A percentile compares a stretch with the other conserved stretches of the same genome.
Evolutionary conservation across 306 rosid species (phyloP).

Genomic region (Echinosophora koreensis): DNA sequence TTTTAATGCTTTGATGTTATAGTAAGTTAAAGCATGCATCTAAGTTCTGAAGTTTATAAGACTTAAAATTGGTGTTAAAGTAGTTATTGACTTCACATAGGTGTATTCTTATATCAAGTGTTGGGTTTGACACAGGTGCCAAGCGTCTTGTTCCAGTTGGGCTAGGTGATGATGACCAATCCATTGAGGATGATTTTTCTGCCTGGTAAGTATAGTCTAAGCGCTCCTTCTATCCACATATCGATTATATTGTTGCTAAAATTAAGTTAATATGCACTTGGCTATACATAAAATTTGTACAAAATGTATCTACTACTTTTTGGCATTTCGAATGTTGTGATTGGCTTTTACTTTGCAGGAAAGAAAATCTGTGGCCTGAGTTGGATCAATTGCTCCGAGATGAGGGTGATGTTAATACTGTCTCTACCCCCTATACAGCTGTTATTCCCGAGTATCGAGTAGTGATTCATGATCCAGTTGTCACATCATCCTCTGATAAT

Average conservation of each 20-base stretch:
- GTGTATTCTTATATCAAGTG: conserved; percentile 17
- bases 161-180: conserved; percentile 90
- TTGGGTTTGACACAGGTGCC: conserved; percentile 64
- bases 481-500: conserved; percentile 51
- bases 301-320: conserved; percentile 39
- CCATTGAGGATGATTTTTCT: conserved; percentile 88
- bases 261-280: conserved; percentile 2
- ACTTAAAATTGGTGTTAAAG: conserved; percentile 24
- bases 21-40: conserved; percentile 24
- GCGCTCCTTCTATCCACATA: conserved; percentile 27
- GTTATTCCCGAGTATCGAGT: conserved; percentile 74
- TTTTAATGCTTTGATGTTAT: conserved; percentile 26
- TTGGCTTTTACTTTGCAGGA: conserved; percentile 60
- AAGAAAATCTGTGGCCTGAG: conserved; percentile 86
- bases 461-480: conserved; percentile 68
- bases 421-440: conserved; percentile 84
- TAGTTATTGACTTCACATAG: conserved; percentile 27
- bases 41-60: conserved; percentile 9
- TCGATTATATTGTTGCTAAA: conserved; percentile 3
- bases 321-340: conserved; percentile 34
- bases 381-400: conserved; percentile 76
- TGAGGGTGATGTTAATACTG: conserved; percentile 75
- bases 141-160: conserved; percentile 77
- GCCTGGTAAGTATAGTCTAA: conserved; percentile 64
- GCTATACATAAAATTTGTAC: conserved; percentile 15